These are phyloP conservation scores for Phyllosticta citribraziliensis DNA, from an alignment of 2,329 filamentous ascomycete species.

Conservation along the genomic window DNA sequence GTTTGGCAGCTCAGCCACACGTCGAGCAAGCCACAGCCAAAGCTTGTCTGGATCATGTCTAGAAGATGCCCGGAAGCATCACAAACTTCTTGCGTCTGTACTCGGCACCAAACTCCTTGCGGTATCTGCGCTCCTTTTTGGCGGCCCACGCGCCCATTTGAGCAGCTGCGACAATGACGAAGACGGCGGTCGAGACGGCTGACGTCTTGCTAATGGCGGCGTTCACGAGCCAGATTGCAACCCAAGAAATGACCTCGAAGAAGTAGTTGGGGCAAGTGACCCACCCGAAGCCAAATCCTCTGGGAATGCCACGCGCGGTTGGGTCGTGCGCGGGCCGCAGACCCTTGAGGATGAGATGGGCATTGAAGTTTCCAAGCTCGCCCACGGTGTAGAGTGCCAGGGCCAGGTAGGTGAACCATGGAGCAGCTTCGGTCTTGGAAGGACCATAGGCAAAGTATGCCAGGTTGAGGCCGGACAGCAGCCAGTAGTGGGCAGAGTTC, in stretches of 20 bases:
- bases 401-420: constrained; percentile 50
- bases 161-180: constrained; percentile 59
- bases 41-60: constrained; percentile 34
- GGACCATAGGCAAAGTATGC: constrained; percentile 75
- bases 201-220: constrained; percentile 68
- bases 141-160: constrained; percentile 84
- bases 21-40: not conserved
- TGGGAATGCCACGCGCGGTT: constrained; percentile 75
- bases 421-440: constrained; percentile 53
- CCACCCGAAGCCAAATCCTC: constrained; percentile 69
- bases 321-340: constrained; percentile 64
- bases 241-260: constrained; percentile 82
- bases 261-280: constrained; percentile 98
- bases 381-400: constrained; percentile 65
- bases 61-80: constrained; percentile 72
- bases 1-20: not conserved
- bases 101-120: constrained; percentile 81
- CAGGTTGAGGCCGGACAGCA: constrained; percentile 67
- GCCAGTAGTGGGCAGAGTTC: constrained; percentile 93
- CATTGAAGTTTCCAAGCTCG: constrained; percentile 69
- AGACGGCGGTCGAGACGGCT: constrained; percentile 66
- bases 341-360: constrained; percentile 68
- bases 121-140: constrained; percentile 86
- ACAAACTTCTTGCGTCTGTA: constrained; percentile 91
- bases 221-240: constrained; percentile 69